Evolutionary conservation across 2,329 filamentous ascomycete species (phyloP).

Genomic region (Talaromyces rugulosus): DNA sequence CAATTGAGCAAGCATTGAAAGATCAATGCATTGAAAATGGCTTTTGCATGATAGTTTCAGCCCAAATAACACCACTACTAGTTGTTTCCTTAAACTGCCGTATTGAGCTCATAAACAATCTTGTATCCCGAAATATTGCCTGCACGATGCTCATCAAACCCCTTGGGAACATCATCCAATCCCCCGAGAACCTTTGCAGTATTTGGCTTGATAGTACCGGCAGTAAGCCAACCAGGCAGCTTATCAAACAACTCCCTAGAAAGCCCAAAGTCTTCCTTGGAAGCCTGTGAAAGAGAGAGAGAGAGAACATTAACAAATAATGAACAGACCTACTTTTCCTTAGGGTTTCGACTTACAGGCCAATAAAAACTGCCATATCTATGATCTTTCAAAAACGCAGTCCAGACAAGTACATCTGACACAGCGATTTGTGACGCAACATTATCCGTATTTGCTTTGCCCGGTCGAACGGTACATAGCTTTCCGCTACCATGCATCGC

Average conservation of each 20-base stretch:
- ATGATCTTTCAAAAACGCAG: constrained; percentile 27
- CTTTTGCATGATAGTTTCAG: background rate
- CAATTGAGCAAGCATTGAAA: background rate
- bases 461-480: constrained; percentile 2
- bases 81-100: background rate
- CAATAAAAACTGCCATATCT: constrained; percentile 31
- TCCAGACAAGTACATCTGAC: constrained; percentile 20
- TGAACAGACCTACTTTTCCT: background rate
- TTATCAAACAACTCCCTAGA: constrained; percentile 34
- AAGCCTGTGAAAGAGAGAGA: constrained; percentile 20
- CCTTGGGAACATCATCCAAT: constrained; percentile 31
- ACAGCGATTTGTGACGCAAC: background rate
- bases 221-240: constrained; percentile 27
- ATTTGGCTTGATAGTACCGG: constrained; percentile 23
- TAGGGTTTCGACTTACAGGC: constrained; percentile 27
- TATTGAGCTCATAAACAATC: constrained; percentile 21
- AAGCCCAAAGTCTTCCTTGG: constrained; percentile 34
- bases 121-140: constrained; percentile 36
- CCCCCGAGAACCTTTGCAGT: constrained; percentile 34
- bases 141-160: constrained; percentile 31
- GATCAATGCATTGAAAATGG: background rate
- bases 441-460: background rate
- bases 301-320: background rate
- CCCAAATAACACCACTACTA: too few relatives aligned
- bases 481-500: background rate